phyloP scores from a whole-genome alignment of 1,139 yeast species.

The Debaryomyces coudertii region DNA sequence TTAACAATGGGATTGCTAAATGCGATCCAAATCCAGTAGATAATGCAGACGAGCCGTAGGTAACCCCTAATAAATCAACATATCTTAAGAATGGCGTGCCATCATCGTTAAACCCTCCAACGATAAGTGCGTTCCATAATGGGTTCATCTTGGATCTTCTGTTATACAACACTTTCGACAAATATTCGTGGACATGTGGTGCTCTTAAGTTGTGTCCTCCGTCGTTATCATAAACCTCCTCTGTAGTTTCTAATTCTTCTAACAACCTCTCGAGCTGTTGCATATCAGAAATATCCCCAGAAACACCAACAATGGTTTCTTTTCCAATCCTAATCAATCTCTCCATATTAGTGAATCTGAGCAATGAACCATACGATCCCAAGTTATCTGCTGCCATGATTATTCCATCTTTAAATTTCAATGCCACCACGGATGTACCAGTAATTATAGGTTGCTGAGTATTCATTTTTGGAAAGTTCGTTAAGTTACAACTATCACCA shows the following conservation, averaged over 20 bases:
- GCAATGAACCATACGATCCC: slow-evolving; percentile 91
- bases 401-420: slow-evolving; percentile 88
- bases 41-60: slow-evolving; percentile 83
- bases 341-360: slow-evolving; percentile 83
- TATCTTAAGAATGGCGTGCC: slow-evolving; percentile 72
- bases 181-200: slow-evolving; percentile 83
- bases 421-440: slow-evolving; percentile 92
- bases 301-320: slow-evolving; percentile 86
- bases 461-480: slow-evolving; percentile 68
- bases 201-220: slow-evolving; percentile 77
- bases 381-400: slow-evolving; percentile 94
- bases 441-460: slow-evolving; percentile 96
- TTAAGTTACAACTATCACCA: slow-evolving; percentile 15
- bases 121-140: slow-evolving; percentile 91
- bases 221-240: slow-evolving; percentile 79
- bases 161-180: slow-evolving; percentile 80
- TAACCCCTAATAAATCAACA: slow-evolving; percentile 89
- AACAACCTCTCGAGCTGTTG: slow-evolving; percentile 78
- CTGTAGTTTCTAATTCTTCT: slow-evolving; percentile 72
- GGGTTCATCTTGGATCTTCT: slow-evolving; percentile 95
- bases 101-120: slow-evolving; percentile 82
- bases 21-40: slow-evolving; percentile 98
- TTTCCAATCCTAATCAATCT: slow-evolving; percentile 82
- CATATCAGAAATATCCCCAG: slow-evolving; percentile 94
- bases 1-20: slow-evolving; percentile 87